Evolutionary conservation across 1,139 yeast genomes (phyloP).

Genomic region (Schizosaccharomyces versatilis): DNA sequence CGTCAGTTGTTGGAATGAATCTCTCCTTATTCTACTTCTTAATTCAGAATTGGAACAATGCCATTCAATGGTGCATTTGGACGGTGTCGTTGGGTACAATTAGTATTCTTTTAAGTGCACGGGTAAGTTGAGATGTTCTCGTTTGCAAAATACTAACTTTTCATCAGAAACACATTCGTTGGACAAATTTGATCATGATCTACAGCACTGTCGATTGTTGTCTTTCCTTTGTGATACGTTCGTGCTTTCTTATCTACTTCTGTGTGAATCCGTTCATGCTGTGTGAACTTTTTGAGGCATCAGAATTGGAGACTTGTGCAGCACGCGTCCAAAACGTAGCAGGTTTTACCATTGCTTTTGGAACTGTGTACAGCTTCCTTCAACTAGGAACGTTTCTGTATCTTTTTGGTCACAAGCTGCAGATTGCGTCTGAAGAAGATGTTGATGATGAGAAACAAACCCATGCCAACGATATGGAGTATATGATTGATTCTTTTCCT

Average conservation of each 20-base stretch:
- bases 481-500: background rate
- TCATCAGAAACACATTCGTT: background rate
- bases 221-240: background rate
- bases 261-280: background rate
- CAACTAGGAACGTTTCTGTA: background rate
- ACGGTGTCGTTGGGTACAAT: background rate
- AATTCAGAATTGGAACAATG: background rate
- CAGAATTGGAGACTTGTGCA: background rate
- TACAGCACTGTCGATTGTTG: background rate
- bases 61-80: background rate
- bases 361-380: background rate
- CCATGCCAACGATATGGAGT: background rate
- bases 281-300: background rate
- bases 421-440: background rate
- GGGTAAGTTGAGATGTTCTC: background rate
- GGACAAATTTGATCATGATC: background rate
- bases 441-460: background rate
- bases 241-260: background rate
- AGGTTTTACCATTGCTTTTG: background rate
- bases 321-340: background rate
- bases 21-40: background rate
- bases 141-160: background rate
- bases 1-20: slow-evolving; percentile 1
- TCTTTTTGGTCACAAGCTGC: background rate
- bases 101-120: background rate